Evolutionary conservation across 2,329 filamentous ascomycete genomes (phyloP), one percentile per base, ranked within the genome.

Genomic region (Hypoxylon sp.): DNA sequence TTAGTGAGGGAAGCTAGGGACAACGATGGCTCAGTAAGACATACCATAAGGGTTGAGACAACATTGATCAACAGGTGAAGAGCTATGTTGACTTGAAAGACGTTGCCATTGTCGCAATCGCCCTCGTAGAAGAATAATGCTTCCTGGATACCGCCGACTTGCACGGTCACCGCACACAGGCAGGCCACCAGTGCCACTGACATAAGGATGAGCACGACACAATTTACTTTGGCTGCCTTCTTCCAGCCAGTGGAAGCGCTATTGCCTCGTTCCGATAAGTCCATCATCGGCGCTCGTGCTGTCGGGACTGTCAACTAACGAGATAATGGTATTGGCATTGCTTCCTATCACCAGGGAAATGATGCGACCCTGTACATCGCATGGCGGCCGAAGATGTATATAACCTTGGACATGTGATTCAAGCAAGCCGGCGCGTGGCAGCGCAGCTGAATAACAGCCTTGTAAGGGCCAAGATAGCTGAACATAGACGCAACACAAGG

Each of bases 51-150:
- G 17, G 40, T 44, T 20, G 40, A 44, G 14, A 44, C 17, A 7
- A 44, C 17, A 22, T 44, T 44, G 40, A 44, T 44, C 40, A 44
- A 44, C 20, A 44, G 11, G 6, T 44, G 40, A 44, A 44, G 40
- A n/a, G 17, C n/a, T 44, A 11, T 44, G 40, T 44, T 44, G 7
- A 44, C 7, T 44, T n/a, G 40, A 11, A 17, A 11, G 40, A 44
- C 40, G 40, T 44, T 44, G 11, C 40, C 40, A 8, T 44, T 44
- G 17, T 44, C 40, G 40, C 40, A 44, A 22, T 44, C 40, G 2
- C 17, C 40, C 3, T 17, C 40, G 17, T 44, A 44, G 40, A 44
- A 44, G 20, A 44, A 44, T 6, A 20, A 22, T 11, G 40, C 40
- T 44, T 22, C 20, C 40, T 44, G 6, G 17, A 44, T 44, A 17